A percentile compares a stretch with the other conserved stretches of the same genome.
Evolutionary conservation across 2,329 filamentous ascomycete species (phyloP).

Genomic region (Pseudogymnoascus sp.): DNA sequence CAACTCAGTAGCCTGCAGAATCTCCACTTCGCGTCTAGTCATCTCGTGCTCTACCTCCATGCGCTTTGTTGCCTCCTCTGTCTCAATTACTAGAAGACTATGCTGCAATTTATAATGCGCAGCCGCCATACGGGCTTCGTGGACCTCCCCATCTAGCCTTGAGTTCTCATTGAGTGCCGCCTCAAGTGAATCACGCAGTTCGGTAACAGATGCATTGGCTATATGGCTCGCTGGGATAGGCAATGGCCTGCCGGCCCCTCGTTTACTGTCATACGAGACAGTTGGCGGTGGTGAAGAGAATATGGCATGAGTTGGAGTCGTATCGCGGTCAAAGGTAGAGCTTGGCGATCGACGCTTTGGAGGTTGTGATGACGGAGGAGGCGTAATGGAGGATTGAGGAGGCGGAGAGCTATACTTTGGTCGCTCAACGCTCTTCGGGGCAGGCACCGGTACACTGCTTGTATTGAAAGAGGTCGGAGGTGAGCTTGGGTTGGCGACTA

Average conservation of each 20-base stretch:
- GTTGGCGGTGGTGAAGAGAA: slow-evolving; percentile 28
- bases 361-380: slow-evolving; percentile 56
- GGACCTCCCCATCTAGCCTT: slow-evolving; percentile 41
- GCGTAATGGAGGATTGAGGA: slow-evolving; percentile 46
- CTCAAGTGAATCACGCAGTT: slow-evolving; percentile 52
- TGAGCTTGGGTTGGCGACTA: slow-evolving; percentile 24
- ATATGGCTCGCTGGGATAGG: slow-evolving; percentile 39
- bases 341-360: slow-evolving; percentile 24
- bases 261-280: slow-evolving; percentile 20
- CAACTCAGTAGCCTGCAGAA: slow-evolving; percentile 68
- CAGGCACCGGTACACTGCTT: slow-evolving; percentile 23
- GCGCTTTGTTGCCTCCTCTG: slow-evolving; percentile 75
- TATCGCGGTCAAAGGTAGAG: slow-evolving; percentile 11
- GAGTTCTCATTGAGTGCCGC: slow-evolving; percentile 49
- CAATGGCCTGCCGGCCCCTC: slow-evolving; percentile 12
- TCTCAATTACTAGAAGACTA: slow-evolving; percentile 76
- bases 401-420: slow-evolving; percentile 33
- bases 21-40: slow-evolving; percentile 80
- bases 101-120: slow-evolving; percentile 90
- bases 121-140: slow-evolving; percentile 70
- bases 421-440: slow-evolving; percentile 14
- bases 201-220: slow-evolving; percentile 45
- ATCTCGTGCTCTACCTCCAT: slow-evolving; percentile 89
- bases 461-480: slow-evolving; percentile 27
- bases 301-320: slow-evolving; percentile 18